A percentile compares a stretch with the other conserved stretches of the same genome.
These are phyloP conservation scores for Trametes cubensis DNA, from an alignment of 768 basidiomycete genomes.

Conservation along the genomic window DNA sequence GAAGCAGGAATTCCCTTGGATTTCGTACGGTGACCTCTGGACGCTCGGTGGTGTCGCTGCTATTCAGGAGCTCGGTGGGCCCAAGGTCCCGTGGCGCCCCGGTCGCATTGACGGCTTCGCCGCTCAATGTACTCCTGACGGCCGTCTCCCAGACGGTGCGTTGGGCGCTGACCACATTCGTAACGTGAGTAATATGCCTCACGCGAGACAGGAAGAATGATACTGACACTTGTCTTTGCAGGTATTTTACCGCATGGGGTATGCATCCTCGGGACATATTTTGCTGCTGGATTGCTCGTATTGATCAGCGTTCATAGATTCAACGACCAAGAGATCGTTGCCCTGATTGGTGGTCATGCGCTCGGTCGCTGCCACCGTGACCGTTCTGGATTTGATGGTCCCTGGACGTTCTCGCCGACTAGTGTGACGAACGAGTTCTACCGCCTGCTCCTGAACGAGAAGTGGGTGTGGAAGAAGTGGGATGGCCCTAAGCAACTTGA, in stretches of 20 bases:
- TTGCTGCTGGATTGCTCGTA: background rate
- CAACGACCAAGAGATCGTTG: constrained; percentile 97
- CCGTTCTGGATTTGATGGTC: constrained; percentile 81
- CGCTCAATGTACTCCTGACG: constrained; percentile 77
- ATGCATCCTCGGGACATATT: constrained; percentile 19
- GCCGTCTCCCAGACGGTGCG: constrained; percentile 85
- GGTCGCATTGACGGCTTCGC: constrained; percentile 89
- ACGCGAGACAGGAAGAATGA: background rate
- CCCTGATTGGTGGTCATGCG: constrained; percentile 91
- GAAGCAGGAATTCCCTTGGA: constrained; percentile 90
- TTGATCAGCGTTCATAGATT: constrained; percentile 48
- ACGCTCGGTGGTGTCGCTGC: constrained; percentile 93
- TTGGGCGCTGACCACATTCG: constrained; percentile 87
- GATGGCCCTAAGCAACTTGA: constrained; percentile 89
- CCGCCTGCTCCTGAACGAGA: constrained; percentile 86
- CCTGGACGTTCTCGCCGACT: constrained; percentile 95
- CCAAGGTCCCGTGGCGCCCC: constrained; percentile 90
- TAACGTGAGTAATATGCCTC: constrained; percentile 47
- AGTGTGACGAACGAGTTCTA: constrained; percentile 86
- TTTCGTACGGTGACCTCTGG: constrained; percentile 96
- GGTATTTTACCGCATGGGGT: constrained; percentile 93
- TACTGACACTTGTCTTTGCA: constrained; percentile 24
- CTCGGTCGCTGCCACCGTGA: constrained; percentile 92
- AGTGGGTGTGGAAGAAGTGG: constrained; percentile 98
- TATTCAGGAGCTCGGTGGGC: constrained; percentile 91